Base-by-base conservation (phyloP, 2,329 filamentous ascomycete genomes). In the Myriosclerotinia duriaeana region DNA sequence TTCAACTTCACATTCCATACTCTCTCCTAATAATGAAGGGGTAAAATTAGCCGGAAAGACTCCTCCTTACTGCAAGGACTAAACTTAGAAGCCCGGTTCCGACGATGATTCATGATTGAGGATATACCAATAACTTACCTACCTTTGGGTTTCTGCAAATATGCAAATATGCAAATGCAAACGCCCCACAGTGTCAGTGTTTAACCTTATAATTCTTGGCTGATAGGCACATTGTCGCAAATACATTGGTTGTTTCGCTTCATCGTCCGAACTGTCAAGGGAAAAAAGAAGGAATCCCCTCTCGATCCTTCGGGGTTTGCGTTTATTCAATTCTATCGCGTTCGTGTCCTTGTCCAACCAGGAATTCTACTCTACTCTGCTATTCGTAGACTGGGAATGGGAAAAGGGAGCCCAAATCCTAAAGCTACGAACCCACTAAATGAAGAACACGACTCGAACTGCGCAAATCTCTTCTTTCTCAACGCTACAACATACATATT, bases 371-470 rank as follows among this genome's bases (percentile, higher is more conserved):
- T 44, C 42, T 44, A 7, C 8, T 46, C 17, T 8, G 11, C 9
- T 36, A 36, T 59, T 59, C 7, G 26, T 59, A 59, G 20, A 34
- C 20, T 22, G 6, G 30, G 56, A 48, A 48, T 17, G 20, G 20
- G 4, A 50, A 50, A 48, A n/a, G 44, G 44, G 17, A 34, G 2
- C 20, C 17, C 22, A 59, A 59, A 36, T 48, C 20, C 12, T 3
- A 36, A 20, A 14, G 20, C n/a, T 17, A 34, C 30, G n/a, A 26
- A 60, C 26, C 58, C 58, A 60, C 30, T 58, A 60, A 38, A 38
- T 30, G n/a, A 48, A 50, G 44, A 50, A 50, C 44, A 60, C 58
- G 34, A 50, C n/a, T 38, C 2, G 34, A 20, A 50, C n/a, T 60
- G 12, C n/a, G 30, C 44, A 50, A 60, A 9, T n/a, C 14, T 17